Evolutionary conservation across 176 grass and related monocot genomes (phyloP), one percentile per base, ranked within the genome.

Genomic region (Bromus sterilis): DNA sequence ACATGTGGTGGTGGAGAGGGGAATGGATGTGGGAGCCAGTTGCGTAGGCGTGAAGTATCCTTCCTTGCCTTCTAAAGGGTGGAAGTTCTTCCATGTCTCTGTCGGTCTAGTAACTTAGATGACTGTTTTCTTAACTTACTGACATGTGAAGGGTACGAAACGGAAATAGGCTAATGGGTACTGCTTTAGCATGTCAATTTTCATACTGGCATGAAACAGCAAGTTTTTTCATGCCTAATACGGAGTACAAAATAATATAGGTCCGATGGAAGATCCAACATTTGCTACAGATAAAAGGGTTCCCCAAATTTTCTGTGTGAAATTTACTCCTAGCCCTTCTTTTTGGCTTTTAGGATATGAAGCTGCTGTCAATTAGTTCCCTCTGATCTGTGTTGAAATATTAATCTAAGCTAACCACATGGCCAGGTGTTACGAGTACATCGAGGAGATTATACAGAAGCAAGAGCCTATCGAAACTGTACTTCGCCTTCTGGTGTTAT

Each of bases 361-460:
- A 66, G 43, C 23, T 67, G 43, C 56, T 56, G 12, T 55, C 16
- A 11, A 33, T 65, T 12, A 43, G 15, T 83, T 80, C 18, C 1
- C 23, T 48, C n/a, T 44, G n/a, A n/a, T 37, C 81, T 58, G 30
- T 86, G 51, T 51, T 36, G 21, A 29, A 31, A 49, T 57, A 58
- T 31, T 74, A 78, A 29, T 23, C 73, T 76, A 66, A 87, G 51
- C 3, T 77, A 43, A 62, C 10, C 75, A n/a, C n/a, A 85, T 80
- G 39, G 6, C 20, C 89, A 97, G 95, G 89, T 98, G 92, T 77
- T 94, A 94, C 49, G 90, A 98, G 86, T 98, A 93, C 81, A 98
- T 98, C 20, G 95, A 98, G 79, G 95, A 94, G 82, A 93, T 98
- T 87, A 88, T 98, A 76, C 95, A 98, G 71, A 98, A 98, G 76